Evolutionary conservation across 2,329 filamentous ascomycete genomes (phyloP), one percentile per base, ranked within the genome.

Genomic region (Zasmidium cellare): DNA sequence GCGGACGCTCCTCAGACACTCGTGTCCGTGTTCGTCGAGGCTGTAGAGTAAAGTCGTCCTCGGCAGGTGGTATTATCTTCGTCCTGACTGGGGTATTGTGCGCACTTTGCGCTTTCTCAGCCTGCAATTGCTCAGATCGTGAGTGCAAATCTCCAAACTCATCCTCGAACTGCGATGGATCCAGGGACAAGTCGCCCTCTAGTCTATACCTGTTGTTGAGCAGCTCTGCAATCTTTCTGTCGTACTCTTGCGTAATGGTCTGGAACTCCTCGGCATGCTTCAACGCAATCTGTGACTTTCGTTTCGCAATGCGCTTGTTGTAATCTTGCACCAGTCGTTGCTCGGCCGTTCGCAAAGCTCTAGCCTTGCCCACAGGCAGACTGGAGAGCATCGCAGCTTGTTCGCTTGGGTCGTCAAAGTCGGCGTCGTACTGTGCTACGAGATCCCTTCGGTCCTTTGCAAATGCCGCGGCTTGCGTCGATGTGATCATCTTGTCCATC

Each of bases 241-340:
- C 71, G 53, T 73, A 74, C 46, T 74, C 71, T 45, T 67, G 62
- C 5, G 69, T 72, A 9, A 74, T 60, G 2, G 53, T 57, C 24
- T 70, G 69, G 59, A 72, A 72, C 18, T 72, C 63, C 35, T 67
- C 65, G 6, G 71, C 71, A 53, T 75, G 72, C 64, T 66, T 68
- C 41, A 72, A 53, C 3, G 69, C 70, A 45, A 75, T 73, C 46
- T 74, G 70, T 3, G 72, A 73, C 59, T 70, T 73, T 14, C 66
- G 61, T 47, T 71, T 71, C 1, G 69, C 66, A 44, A 75, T 65
- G 7, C 67, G 62, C 16, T 65, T 62, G 55, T 69, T 66, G 60
- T 72, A 70, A n/a, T 72, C 67, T 9, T 64, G 58, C n/a, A 73
- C 67, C 2, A 74, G 65, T 41, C 64, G 59, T 51, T 69, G 63